Evolutionary conservation across 2,329 filamentous ascomycete species (phyloP).

Genomic region (Phyllachora maydis): DNA sequence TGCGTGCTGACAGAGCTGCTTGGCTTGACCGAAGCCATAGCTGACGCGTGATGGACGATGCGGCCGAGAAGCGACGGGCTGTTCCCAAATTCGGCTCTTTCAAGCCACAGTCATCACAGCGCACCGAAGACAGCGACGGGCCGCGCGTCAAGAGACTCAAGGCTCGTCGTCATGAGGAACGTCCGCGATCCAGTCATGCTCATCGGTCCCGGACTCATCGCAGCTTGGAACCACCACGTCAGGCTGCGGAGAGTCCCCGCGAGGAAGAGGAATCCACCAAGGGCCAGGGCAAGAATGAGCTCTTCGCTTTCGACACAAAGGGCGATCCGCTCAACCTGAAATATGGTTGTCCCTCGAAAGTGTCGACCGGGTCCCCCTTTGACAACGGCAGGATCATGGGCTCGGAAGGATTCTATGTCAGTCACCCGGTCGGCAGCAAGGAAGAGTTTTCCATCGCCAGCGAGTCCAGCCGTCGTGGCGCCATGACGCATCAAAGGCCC

Average conservation of each 20-base stretch:
- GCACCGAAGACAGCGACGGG: neutral
- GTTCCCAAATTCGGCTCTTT: constrained; percentile 12
- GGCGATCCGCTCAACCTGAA: constrained; percentile 58
- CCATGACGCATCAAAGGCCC: too few relatives aligned
- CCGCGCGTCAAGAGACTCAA: constrained; percentile 1
- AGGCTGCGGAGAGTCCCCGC: too few relatives aligned
- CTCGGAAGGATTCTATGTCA: constrained; percentile 37
- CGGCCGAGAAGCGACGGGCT: constrained; percentile 6
- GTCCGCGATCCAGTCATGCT: too few relatives aligned
- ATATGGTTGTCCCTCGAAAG: constrained; percentile 55
- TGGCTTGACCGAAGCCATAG: too few relatives aligned
- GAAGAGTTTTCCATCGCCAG: constrained; percentile 33
- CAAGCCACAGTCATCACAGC: constrained; percentile 6
- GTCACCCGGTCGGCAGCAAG: constrained; percentile 38
- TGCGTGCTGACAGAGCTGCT: too few relatives aligned
- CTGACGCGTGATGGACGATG: too few relatives aligned
- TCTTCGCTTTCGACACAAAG: constrained; percentile 47
- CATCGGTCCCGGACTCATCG: too few relatives aligned
- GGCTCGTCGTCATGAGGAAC: constrained; percentile 1
- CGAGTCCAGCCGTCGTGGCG: too few relatives aligned
- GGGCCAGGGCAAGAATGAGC: too few relatives aligned
- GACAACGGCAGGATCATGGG: constrained; percentile 57
- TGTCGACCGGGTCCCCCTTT: constrained; percentile 43
- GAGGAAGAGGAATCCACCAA: too few relatives aligned
- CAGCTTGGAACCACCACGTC: too few relatives aligned